A percentile compares a stretch with the other conserved stretches of the same genome.
phyloP scores from a whole-genome alignment of 1,139 yeast species.

The Wickerhamomyces sp. region DNA sequence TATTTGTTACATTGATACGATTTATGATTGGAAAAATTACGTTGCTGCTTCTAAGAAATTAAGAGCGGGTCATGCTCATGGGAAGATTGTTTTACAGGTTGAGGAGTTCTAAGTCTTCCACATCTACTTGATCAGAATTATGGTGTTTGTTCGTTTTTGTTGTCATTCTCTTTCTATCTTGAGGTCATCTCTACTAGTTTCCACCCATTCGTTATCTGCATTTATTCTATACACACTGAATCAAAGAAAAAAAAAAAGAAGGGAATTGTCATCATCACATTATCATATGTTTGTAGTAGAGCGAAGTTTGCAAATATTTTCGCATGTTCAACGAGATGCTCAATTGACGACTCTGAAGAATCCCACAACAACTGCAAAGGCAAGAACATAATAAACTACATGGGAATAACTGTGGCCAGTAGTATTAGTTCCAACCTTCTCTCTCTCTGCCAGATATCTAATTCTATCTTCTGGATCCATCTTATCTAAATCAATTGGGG shows the following conservation, averaged over 20 bases:
- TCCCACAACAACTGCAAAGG: constrained; percentile 27
- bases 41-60: constrained; percentile 48
- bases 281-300: neutral
- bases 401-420: constrained; percentile 18
- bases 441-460: constrained; percentile 27
- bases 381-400: constrained; percentile 28
- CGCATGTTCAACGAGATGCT: too few species aligned
- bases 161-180: too few species aligned
- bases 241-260: neutral
- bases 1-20: constrained; percentile 47
- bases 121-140: too few species aligned
- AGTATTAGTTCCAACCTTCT: constrained; percentile 3
- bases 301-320: too few species aligned
- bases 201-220: neutral
- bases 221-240: neutral
- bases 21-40: constrained; percentile 47
- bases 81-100: constrained; percentile 51
- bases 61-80: constrained; percentile 49
- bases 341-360: constrained; percentile 17
- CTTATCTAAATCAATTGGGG: constrained; percentile 25
- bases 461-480: constrained; percentile 45
- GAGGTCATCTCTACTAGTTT: too few species aligned
- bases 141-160: too few species aligned
- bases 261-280: too few species aligned
- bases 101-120: constrained; percentile 28